Percentiles rank a stretch among this genome's conserved stretches.
phyloP scores from a whole-genome alignment of 2,329 filamentous ascomycete genomes.

The Myrmaecium sp. region DNA sequence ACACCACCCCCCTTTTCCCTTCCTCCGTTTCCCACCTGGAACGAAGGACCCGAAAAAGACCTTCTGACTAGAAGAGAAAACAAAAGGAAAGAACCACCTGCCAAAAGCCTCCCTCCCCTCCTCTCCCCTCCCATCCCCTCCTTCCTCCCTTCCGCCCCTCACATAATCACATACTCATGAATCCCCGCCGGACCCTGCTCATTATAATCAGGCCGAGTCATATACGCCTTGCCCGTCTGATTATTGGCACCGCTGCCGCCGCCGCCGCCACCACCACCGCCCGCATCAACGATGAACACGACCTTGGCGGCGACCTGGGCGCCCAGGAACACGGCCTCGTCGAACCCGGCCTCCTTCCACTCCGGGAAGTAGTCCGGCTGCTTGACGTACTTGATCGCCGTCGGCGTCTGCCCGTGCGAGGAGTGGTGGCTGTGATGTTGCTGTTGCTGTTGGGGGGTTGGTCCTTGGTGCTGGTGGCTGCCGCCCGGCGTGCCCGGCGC shows the following conservation, averaged over 20 bases:
- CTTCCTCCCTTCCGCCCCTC: too few species aligned
- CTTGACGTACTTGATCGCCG: conserved; percentile 60
- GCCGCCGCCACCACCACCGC: too few species aligned
- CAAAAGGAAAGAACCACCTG: too few species aligned
- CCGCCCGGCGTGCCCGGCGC: conserved; percentile 9
- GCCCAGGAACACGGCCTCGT: conserved; percentile 75
- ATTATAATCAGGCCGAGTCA: conserved; percentile 52
- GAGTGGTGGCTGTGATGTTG: conserved; percentile 42
- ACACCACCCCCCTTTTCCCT: too few species aligned
- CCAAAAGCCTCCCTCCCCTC: too few species aligned
- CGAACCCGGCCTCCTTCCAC: conserved; percentile 61
- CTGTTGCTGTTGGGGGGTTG: too few species aligned
- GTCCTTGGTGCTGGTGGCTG: conserved; percentile 13
- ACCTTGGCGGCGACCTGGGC: conserved; percentile 73
- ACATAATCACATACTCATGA: conserved; percentile 34
- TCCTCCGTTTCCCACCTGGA: too few species aligned
- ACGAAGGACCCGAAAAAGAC: too few species aligned
- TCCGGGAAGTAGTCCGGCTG: conserved; percentile 77
- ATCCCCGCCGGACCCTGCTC: conserved; percentile 48
- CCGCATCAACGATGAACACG: conserved; percentile 51
- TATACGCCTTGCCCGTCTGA: conserved; percentile 50
- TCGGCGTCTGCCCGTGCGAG: conserved; percentile 59
- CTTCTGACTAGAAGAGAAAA: too few species aligned
- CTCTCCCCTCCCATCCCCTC: too few species aligned
- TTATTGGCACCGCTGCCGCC: too few species aligned